These are phyloP conservation scores for Chrysochromulina parva DNA, from an alignment of 78 protist genomes.

Conservation along the genomic window DNA sequence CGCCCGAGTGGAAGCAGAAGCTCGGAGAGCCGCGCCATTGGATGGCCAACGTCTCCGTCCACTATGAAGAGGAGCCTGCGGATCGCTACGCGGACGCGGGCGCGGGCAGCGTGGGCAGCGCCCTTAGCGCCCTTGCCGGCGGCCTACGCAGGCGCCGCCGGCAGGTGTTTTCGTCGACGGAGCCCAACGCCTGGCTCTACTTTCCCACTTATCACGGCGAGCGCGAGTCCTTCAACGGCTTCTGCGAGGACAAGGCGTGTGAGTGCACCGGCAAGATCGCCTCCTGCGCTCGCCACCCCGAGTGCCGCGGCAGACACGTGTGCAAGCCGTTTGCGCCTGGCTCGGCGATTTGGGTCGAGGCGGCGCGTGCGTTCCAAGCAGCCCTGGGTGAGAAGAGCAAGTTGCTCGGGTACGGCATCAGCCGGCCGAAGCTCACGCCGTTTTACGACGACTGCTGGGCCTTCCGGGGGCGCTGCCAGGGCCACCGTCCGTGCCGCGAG, in stretches of 20 bases:
- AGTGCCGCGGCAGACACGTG: not conserved
- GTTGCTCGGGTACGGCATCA: not conserved
- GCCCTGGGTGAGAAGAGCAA: not conserved
- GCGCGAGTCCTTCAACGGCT: slow-evolving; percentile 19
- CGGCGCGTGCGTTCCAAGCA: not conserved
- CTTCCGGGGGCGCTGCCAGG: not conserved
- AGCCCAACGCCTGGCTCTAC: not conserved
- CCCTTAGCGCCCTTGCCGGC: no score
- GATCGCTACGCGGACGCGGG: no score
- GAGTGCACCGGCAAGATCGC: not conserved
- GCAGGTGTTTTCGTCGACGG: no score
- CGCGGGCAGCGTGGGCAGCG: no score
- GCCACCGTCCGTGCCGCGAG: slow-evolving; percentile 1
- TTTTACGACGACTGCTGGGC: not conserved
- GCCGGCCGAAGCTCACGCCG: not conserved
- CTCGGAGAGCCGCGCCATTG: no score
- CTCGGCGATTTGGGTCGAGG: not conserved
- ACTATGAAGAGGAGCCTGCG: no score
- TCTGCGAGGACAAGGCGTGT: not conserved
- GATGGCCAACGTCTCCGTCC: no score
- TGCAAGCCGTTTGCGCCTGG: not conserved
- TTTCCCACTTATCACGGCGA: slow-evolving; percentile 6
- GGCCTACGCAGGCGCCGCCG: no score
- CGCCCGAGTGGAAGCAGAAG: no score
- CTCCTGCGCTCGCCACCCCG: not conserved